A percentile compares a stretch with the other conserved stretches of the same genome.
Evolutionary conservation across 1,284 basidiomycete genomes (phyloP).

Genomic region (Fomitopsis betulina): DNA sequence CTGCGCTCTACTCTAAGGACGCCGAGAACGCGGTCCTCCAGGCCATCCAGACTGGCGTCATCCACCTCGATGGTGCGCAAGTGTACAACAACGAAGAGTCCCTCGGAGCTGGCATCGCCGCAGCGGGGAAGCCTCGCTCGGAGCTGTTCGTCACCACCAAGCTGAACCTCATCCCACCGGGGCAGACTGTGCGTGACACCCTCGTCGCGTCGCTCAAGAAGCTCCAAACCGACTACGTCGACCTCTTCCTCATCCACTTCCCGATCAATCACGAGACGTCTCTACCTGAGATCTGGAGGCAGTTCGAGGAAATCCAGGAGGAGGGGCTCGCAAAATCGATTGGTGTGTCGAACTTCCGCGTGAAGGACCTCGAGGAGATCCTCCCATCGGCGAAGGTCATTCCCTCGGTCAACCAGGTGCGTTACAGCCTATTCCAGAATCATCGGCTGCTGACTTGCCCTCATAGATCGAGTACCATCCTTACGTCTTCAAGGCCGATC

Average conservation of each 20-base stretch:
- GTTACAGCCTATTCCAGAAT: neutral
- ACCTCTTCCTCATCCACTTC: slow-evolving; percentile 75
- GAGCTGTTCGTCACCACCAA: slow-evolving; percentile 69
- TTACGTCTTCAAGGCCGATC: slow-evolving; percentile 59
- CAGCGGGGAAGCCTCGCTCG: slow-evolving; percentile 48
- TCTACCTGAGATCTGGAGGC: slow-evolving; percentile 61
- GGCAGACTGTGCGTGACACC: slow-evolving; percentile 45
- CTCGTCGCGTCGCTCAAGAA: slow-evolving; percentile 53
- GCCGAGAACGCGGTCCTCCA: slow-evolving; percentile 41
- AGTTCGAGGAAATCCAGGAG: slow-evolving; percentile 64
- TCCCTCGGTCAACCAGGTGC: slow-evolving; percentile 79
- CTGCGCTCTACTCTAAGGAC: slow-evolving; percentile 51
- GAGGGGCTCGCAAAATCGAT: slow-evolving; percentile 73
- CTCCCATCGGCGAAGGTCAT: slow-evolving; percentile 51
- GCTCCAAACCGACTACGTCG: slow-evolving; percentile 66
- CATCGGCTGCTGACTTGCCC: neutral
- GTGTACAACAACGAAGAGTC: slow-evolving; percentile 58
- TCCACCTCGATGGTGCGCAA: slow-evolving; percentile 73
- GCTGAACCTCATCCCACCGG: slow-evolving; percentile 34
- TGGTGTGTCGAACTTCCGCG: slow-evolving; percentile 81
- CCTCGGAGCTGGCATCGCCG: slow-evolving; percentile 47
- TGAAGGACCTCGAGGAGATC: slow-evolving; percentile 61
- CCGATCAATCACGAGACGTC: slow-evolving; percentile 41
- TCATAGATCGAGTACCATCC: slow-evolving; percentile 77
- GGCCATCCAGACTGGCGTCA: slow-evolving; percentile 60